Evolutionary conservation across 2,329 filamentous ascomycete genomes (phyloP), one percentile per base, ranked within the genome.

Genomic region (Sporothrix brasiliensis): DNA sequence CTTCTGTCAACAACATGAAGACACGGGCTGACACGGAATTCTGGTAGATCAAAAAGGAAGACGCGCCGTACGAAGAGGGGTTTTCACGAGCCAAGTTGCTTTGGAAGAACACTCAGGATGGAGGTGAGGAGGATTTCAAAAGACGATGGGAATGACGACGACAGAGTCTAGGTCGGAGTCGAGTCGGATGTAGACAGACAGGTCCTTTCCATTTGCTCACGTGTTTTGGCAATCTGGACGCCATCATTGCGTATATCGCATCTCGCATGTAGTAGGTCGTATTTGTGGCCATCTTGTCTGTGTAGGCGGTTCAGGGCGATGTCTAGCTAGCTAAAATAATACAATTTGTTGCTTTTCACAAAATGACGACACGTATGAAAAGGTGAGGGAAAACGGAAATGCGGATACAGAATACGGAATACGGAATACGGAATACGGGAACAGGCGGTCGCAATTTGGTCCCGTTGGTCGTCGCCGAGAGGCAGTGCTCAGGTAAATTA

Each of bases 391-490:
- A 13, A 44, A 44, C 14, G 11, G 41, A 44, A 13, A 16, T 44
- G 34, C 34, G 54, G 54, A 56, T 30, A 56, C 27, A 11, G 53
- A 27, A 56, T 54, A 30, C 52, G 52, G 52, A 27, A 60, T 21
- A 24, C 34, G 56, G 56, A 44, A 11, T 4, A n/a, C 16, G 49
- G 6, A 11, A 47, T 16, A 27, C 58, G 39, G 39, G 41, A 11
- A 44, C 39, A 13, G 58, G 21, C 56, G 39, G 39, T n/a, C 58
- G 39, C 14, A 61, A 10, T 44, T 47, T 47, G 11, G 11, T 11
- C 27, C 58, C 58, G 58, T 24, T 27, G 39, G 39, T 39, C 21
- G 21, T 47, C n/a, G 5, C 39, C 39, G 39, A 27, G 34, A 44
- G 56, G 56, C 56, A n/a, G 56, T 44, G 56, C 56, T 7, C 30